Evolutionary conservation across 2,329 filamentous ascomycete species (phyloP).

Genomic region (Dactylonectria macrodidyma): DNA sequence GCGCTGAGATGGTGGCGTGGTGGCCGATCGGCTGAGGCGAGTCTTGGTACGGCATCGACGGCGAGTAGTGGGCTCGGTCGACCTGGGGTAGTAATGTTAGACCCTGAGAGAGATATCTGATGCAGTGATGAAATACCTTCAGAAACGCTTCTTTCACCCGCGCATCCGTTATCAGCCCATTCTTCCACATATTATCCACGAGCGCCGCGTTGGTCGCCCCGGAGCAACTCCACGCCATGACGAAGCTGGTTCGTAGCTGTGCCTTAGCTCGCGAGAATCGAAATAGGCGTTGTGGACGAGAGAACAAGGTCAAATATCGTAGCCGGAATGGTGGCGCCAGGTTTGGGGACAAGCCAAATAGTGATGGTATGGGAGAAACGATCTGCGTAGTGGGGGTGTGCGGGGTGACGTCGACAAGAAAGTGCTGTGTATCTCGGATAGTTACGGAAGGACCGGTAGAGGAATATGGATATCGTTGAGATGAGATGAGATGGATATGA

Average conservation of each 20-base stretch:
- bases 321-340: slow-evolving; percentile 19
- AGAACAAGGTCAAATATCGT: neutral
- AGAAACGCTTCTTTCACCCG: slow-evolving; percentile 86
- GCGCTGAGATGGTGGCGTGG: slow-evolving; percentile 70
- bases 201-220: slow-evolving; percentile 82
- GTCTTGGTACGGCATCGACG: slow-evolving; percentile 77
- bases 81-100: slow-evolving; percentile 67
- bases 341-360: neutral
- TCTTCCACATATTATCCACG: slow-evolving; percentile 81
- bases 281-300: neutral
- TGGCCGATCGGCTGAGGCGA: slow-evolving; percentile 70
- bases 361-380: slow-evolving; percentile 9
- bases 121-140: slow-evolving; percentile 61
- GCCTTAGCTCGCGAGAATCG: slow-evolving; percentile 7
- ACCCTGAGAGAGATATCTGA: neutral
- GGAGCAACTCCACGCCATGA: slow-evolving; percentile 93
- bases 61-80: slow-evolving; percentile 89
- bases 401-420: slow-evolving; percentile 4
- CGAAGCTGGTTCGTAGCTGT: slow-evolving; percentile 38
- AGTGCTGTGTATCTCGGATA: neutral
- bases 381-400: slow-evolving; percentile 1
- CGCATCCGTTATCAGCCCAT: slow-evolving; percentile 80
- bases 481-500: too few species aligned
- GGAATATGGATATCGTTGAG: neutral
- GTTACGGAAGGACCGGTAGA: neutral